phyloP scores from a whole-genome alignment of 2,329 filamentous ascomycete genomes.

The Fusarium metavorans region DNA sequence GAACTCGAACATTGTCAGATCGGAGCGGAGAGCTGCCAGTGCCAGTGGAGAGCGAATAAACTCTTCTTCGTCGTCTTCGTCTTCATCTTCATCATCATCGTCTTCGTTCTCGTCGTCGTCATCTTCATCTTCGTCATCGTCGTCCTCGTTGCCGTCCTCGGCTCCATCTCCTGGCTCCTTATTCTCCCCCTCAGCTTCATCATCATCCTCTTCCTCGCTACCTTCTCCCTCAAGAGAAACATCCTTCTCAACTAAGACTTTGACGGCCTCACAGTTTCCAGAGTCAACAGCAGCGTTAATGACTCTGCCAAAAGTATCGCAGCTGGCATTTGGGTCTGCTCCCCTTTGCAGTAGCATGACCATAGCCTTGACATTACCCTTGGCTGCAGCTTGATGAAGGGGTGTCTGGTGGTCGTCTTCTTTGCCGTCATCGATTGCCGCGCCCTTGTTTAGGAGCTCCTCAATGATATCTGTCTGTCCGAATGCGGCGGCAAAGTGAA shows the following conservation, averaged over 20 bases:
- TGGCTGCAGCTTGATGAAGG: conserved; percentile 53
- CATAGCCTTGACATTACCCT: conserved; percentile 56
- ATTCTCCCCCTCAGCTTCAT: background rate
- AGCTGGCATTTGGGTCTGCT: conserved; percentile 52
- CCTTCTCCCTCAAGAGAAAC: conserved; percentile 46
- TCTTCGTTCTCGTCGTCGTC: background rate
- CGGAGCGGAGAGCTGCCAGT: conserved; percentile 52
- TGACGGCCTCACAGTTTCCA: conserved; percentile 55
- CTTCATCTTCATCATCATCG: background rate
- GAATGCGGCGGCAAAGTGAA: conserved; percentile 28
- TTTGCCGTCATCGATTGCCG: conserved; percentile 44
- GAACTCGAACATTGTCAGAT: conserved; percentile 56
- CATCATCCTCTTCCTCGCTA: conserved; percentile 24
- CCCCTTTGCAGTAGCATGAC: conserved; percentile 52
- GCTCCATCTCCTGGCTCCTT: conserved; percentile 22
- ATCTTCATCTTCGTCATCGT: background rate
- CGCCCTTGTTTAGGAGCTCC: conserved; percentile 24
- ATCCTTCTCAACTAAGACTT: conserved; percentile 53
- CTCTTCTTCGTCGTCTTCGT: conserved; percentile 16
- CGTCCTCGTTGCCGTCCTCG: background rate
- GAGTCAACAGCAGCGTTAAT: conserved; percentile 57
- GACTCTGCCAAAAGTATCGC: conserved; percentile 47
- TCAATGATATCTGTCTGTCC: conserved; percentile 22
- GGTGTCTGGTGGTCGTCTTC: conserved; percentile 51
- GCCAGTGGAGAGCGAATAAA: conserved; percentile 50